These are phyloP conservation scores for Hydrangea macrophylla DNA, from an alignment of 148 eudicot species.

Conservation along the genomic window DNA sequence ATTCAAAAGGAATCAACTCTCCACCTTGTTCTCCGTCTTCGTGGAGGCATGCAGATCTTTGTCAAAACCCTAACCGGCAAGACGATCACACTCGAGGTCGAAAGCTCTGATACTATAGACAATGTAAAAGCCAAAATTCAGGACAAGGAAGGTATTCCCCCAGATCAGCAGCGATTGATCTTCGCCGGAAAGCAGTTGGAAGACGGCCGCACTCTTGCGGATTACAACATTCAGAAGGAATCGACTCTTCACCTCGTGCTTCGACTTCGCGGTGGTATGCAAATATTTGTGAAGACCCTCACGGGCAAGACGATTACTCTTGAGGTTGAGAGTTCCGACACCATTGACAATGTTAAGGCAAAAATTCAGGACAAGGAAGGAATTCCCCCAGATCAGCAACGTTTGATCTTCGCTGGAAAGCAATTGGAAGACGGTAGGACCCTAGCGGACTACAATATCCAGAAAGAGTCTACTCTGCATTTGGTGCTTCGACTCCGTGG, in stretches of 20 bases:
- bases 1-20: no score
- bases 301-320: conserved; percentile 21
- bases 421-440: no score
- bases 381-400: conserved; percentile 21
- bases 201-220: conserved; percentile 17
- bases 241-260: conserved; percentile 2
- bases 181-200: conserved; percentile 17
- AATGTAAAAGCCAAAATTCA: conserved; percentile 11
- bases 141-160: conserved; percentile 18
- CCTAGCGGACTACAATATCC: no score
- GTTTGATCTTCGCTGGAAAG: conserved; percentile 25
- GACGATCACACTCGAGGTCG: conserved; percentile 10
- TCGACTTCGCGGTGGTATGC: conserved; percentile 7
- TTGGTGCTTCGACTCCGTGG: no score
- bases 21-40: no score
- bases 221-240: conserved; percentile 17
- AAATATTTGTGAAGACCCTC: conserved; percentile 22
- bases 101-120: conserved; percentile 5
- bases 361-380: conserved; percentile 23
- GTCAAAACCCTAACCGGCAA: conserved; percentile 17
- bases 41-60: conserved; percentile 17
- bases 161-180: conserved; percentile 12
- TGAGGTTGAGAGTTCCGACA: conserved; percentile 20
- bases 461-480: no score
- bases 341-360: conserved; percentile 16